phyloP scores from a whole-genome alignment of 768 basidiomycete species.

The Jaapia argillacea region DNA sequence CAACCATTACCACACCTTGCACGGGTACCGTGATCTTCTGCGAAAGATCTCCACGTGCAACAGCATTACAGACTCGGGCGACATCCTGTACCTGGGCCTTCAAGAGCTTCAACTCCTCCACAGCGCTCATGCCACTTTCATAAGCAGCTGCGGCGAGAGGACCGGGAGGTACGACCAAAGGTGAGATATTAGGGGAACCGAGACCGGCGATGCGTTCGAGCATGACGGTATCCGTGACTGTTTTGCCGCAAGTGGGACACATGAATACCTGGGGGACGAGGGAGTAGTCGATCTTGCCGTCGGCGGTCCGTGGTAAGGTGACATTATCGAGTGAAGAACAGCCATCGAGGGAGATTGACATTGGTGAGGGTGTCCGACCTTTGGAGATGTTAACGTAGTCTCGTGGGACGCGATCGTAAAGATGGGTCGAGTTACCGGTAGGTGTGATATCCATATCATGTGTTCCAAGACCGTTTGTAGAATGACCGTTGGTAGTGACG shows the following conservation, averaged over 20 bases:
- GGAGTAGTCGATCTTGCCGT: constrained; percentile 36
- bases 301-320: constrained; percentile 19
- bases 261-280: constrained; percentile 25
- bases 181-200: constrained; percentile 16
- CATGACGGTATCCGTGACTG: constrained; percentile 34
- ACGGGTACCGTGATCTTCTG: constrained; percentile 76
- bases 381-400: constrained; percentile 10
- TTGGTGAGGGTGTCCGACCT: constrained; percentile 22
- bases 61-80: constrained; percentile 72
- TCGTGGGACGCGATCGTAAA: constrained; percentile 9
- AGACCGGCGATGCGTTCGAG: constrained; percentile 13
- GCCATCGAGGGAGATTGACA: constrained; percentile 44
- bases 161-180: constrained; percentile 42
- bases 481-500: constrained; percentile 8
- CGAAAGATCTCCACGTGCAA: constrained; percentile 64
- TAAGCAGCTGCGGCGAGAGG: constrained; percentile 45
- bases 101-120: constrained; percentile 67
- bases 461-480: constrained; percentile 10
- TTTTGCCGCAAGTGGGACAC: constrained; percentile 49
- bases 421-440: no score
- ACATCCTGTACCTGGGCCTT: constrained; percentile 82
- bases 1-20: constrained; percentile 71
- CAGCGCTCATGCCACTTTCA: constrained; percentile 56
- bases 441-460: no score
- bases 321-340: constrained; percentile 26